Evolutionary conservation across 1,284 basidiomycete genomes (phyloP), one percentile per base, ranked within the genome.

Genomic region (Mycosarcoma mackinlayi): DNA sequence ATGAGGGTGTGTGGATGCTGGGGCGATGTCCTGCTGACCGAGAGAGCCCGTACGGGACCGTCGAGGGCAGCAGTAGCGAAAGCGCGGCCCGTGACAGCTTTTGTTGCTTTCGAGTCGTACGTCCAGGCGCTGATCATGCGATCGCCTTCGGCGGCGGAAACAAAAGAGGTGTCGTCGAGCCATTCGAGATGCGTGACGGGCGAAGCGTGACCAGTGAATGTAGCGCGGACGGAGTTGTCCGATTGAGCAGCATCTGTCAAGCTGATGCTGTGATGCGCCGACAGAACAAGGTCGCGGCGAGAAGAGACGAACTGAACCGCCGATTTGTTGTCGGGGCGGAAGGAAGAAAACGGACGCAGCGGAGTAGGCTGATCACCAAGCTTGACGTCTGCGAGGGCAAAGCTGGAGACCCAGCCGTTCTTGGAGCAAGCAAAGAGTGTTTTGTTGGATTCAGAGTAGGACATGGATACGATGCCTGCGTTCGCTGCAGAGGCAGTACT

Each of bases 81-180:
- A 14, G 73, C 66, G 16, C 64, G 57, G 6, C 69, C 69, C 13
- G 63, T 23, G 21, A 54, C 56, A 13, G 47, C 21, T 41, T 50
- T 59, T 28, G 33, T 46, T 23, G 58, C 44, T 16, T 55, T 84
- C 25, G 21, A 56, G 85, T 83, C 61, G 87, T 61, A 63, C 13
- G 61, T 64, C 91, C 90, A 89, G 45, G 89, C 75, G 75, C 88
- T 90, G n/a, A 92, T 84, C 40, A 90, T 88, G 19, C 91, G 87
- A 83, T 93, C 91, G 27, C 86, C 87, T 74, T 91, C 88, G 6
- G 91, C 91, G 19, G 87, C 86, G 5, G 91, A 90, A 38, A 90
- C 83, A 81, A 93, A 91, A 7, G 62, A 57, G 35, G 58, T 47
- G 45, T 64, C 66, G 37, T 47, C 55, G 39, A 76, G 44, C 75